phyloP scores from a whole-genome alignment of 192 early-diverging fungal genomes.

The Linnemannia hyalina region DNA sequence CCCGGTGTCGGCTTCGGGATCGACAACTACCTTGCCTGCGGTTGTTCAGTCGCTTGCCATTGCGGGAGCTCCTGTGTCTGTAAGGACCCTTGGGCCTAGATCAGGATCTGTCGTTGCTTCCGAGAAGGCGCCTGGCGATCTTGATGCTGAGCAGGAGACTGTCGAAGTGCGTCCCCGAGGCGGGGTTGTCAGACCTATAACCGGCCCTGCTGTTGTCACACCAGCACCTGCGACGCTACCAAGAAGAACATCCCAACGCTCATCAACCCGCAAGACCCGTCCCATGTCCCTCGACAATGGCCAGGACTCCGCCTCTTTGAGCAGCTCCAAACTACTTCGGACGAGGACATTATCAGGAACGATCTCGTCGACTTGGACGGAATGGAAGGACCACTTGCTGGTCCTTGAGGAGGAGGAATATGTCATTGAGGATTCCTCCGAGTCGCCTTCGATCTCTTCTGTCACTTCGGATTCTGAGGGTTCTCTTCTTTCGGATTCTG shows the following conservation, averaged over 20 bases:
- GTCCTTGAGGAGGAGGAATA: slow-evolving; percentile 48
- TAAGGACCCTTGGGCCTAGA: no score
- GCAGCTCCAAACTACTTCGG: neutral
- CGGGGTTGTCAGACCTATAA: neutral
- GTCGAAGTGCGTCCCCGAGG: neutral
- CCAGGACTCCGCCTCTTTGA: neutral
- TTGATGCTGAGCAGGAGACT: neutral
- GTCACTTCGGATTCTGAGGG: neutral
- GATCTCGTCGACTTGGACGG: slow-evolving; percentile 20
- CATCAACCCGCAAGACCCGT: neutral
- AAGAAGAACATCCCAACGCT: neutral
- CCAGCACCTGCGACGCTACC: neutral
- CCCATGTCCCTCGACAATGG: neutral
- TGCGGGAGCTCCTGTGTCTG: neutral
- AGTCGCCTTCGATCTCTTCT: neutral
- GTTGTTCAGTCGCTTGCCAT: neutral
- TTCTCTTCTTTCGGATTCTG: neutral
- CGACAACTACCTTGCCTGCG: neutral
- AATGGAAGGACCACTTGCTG: slow-evolving; percentile 32
- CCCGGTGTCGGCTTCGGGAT: neutral
- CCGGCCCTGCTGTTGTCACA: neutral
- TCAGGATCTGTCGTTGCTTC: neutral
- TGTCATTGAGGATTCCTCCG: slow-evolving; percentile 30
- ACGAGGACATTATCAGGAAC: neutral
- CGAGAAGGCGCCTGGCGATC: neutral